Percentiles rank a stretch among this genome's conserved stretches.
Conservation (phyloP, 2,329 filamentous ascomycete genomes). For the Fusarium annulatum region DNA sequence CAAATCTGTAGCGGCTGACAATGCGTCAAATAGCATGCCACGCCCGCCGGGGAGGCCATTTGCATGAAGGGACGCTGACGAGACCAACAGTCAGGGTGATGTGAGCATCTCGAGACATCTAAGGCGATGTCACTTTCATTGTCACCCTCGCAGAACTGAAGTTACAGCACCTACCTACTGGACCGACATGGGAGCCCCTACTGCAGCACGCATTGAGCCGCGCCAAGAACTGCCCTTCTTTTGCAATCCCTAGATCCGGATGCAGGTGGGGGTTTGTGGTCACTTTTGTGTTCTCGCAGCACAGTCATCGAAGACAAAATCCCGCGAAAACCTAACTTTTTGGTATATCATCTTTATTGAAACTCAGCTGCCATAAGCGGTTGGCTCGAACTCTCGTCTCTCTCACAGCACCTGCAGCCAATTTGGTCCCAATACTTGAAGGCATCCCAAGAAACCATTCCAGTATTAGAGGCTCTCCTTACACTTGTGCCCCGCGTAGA, state of each 20-base stretch:
- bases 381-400: constrained; percentile 11
- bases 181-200: constrained; percentile 10
- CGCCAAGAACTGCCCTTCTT: constrained; percentile 31
- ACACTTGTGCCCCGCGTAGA: neutral
- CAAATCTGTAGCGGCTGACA: constrained; percentile 33
- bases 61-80: constrained; percentile 28
- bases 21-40: constrained; percentile 30
- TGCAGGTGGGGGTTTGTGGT: constrained; percentile 34
- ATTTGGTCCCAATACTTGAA: neutral
- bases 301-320: constrained; percentile 4
- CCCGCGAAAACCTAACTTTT: constrained; percentile 4
- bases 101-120: constrained; percentile 26
- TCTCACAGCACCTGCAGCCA: neutral
- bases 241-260: constrained; percentile 35
- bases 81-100: constrained; percentile 33
- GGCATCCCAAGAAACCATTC: constrained; percentile 9
- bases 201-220: constrained; percentile 25
- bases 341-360: neutral
- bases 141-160: neutral
- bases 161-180: neutral
- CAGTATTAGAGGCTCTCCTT: neutral
- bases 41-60: constrained; percentile 16
- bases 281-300: neutral
- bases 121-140: neutral
- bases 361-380: constrained; percentile 25